These are phyloP conservation scores for Heterobasidion occidentale DNA, from an alignment of 1,284 basidiomycete genomes.

Conservation along the genomic window DNA sequence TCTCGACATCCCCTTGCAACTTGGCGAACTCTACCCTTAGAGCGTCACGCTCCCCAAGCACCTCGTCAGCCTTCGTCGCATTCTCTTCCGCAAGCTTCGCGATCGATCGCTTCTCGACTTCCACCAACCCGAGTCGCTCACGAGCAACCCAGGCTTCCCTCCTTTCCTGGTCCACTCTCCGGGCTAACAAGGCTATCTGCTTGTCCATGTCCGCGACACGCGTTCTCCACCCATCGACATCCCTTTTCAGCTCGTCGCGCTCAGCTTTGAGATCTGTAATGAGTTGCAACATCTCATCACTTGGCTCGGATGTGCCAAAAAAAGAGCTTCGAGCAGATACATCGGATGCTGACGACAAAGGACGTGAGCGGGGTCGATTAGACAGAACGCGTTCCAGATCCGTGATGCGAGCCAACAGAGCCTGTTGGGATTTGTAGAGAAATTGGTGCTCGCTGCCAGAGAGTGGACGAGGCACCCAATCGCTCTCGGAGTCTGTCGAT, in stretches of 20 bases:
- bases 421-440: conserved; percentile 72
- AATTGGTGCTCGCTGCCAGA: conserved; percentile 69
- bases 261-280: conserved; percentile 71
- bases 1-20: conserved; percentile 26
- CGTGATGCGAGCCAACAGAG: conserved; percentile 70
- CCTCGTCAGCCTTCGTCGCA: conserved; percentile 23
- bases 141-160: conserved; percentile 71
- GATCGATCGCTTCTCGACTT: conserved; percentile 53
- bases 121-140: conserved; percentile 52
- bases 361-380: conserved; percentile 41
- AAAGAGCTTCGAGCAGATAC: conserved; percentile 17
- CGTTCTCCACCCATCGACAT: conserved; percentile 68
- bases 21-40: conserved; percentile 23
- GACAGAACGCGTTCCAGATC: conserved; percentile 66
- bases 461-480: conserved; percentile 38
- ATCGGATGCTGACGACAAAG: conserved; percentile 46
- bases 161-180: conserved; percentile 61
- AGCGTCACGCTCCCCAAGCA: conserved; percentile 23
- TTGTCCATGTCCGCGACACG: conserved; percentile 63
- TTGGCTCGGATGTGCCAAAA: conserved; percentile 30
- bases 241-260: conserved; percentile 69
- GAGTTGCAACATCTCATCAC: conserved; percentile 66
- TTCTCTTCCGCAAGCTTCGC: conserved; percentile 39
- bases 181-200: conserved; percentile 46
- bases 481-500: conserved; percentile 22